A percentile compares a stretch with the other conserved stretches of the same genome.
Evolutionary conservation across 1,284 basidiomycete genomes (phyloP).

Genomic region (Ceratobasidium sp.): DNA sequence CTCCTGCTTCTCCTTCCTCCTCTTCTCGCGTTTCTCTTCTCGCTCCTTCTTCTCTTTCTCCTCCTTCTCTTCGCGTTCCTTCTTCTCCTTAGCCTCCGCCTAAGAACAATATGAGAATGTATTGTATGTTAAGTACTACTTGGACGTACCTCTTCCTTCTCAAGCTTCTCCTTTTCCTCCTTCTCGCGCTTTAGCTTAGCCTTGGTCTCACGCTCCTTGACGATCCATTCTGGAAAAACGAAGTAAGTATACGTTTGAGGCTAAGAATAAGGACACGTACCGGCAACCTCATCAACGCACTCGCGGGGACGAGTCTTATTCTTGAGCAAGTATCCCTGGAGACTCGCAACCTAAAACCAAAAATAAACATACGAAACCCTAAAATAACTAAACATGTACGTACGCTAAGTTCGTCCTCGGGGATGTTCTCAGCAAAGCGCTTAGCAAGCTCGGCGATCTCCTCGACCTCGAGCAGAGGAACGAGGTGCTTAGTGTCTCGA

Average conservation of each 20-base stretch:
- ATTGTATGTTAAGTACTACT: slow-evolving; percentile 17
- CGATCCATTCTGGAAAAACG: slow-evolving; percentile 57
- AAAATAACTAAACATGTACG: slow-evolving; percentile 51
- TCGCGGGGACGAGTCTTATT: slow-evolving; percentile 85
- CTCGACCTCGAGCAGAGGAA: slow-evolving; percentile 73
- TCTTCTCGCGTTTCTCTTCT: slow-evolving; percentile 56
- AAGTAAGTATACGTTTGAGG: slow-evolving; percentile 31
- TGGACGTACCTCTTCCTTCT: slow-evolving; percentile 46
- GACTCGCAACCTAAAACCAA: slow-evolving; percentile 70
- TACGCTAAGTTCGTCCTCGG: slow-evolving; percentile 83
- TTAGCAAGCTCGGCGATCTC: slow-evolving; percentile 80
- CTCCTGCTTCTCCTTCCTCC: slow-evolving; percentile 47
- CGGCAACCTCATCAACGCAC: slow-evolving; percentile 76
- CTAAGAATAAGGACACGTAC: slow-evolving; percentile 52
- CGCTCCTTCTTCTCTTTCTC: slow-evolving; percentile 39
- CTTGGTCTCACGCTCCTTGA: slow-evolving; percentile 79
- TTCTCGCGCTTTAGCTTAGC: slow-evolving; percentile 86
- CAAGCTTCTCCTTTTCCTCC: slow-evolving; percentile 63
- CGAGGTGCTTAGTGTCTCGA: slow-evolving; percentile 50
- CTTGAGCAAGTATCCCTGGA: slow-evolving; percentile 83
- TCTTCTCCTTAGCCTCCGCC: slow-evolving; percentile 62
- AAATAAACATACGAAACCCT: neutral
- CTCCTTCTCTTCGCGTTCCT: slow-evolving; percentile 44
- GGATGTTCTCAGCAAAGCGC: slow-evolving; percentile 77
- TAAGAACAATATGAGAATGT: slow-evolving; percentile 56